Evolutionary conservation across 2,329 filamentous ascomycete genomes (phyloP), one percentile per base, ranked within the genome.

Genomic region (Pseudogymnoascus sp.): DNA sequence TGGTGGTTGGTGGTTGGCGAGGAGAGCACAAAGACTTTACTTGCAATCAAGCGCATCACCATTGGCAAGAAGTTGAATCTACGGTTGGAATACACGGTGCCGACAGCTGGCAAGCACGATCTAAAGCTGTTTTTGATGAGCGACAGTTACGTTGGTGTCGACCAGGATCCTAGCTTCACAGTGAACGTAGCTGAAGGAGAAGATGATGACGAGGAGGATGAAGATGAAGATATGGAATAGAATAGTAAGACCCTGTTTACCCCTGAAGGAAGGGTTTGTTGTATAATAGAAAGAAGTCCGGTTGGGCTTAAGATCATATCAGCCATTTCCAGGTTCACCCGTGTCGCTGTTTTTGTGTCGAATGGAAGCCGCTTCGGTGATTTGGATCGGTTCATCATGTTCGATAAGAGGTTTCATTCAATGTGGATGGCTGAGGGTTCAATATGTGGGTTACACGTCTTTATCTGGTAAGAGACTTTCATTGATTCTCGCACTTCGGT

Each of bases 1-100:
- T 99, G 92, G 92, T 99, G 94, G 94, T 78, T 99, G 62, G 90
- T 99, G 18, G 90, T 99, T 35, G 93, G 92, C 31, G 92, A 97
- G 69, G 92, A 97, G 77, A 88, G 85, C 73, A 90, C 88, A 40
- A 93, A 91, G 79, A 92, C 82, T 66, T 79, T 99, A 65, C 80
- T 97, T 63, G 92, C 90, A 2, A 96, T 97, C 79, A 99, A 97
- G 82, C 85, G 93, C 68, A 87, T 99, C 64, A 96, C 92, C 1
- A 88, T 99, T 66, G 88, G 87, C 40, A 84, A 83, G 68, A 87
- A 88, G 72, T 77, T 96, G 69, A 88, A 90, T 70, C 83, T 92
- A 62, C 86, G 85, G 71, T 78, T 99, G 66, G 92, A 97, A 76
- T 96, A 92, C 74, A 90, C 91, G 27, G 88, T 97, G 60, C 91